Conservation (phyloP, 768 basidiomycete genomes). For the Boletellus ananiceps region DNA sequence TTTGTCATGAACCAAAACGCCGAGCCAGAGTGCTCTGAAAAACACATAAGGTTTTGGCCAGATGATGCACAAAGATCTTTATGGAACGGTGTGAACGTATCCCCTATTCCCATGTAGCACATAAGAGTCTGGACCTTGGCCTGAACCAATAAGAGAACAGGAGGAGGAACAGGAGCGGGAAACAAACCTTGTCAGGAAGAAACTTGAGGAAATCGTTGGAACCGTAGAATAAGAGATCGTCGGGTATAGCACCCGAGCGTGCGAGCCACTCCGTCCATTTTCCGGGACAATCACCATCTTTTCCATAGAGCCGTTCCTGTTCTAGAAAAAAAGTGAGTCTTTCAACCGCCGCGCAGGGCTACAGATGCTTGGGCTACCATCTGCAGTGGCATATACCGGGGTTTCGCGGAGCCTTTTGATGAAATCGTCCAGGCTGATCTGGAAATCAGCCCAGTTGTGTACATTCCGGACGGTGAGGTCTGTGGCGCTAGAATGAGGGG, state of each 20-base stretch:
- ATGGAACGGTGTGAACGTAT: conserved; percentile 81
- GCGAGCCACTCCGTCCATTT: conserved; percentile 63
- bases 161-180: neutral
- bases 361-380: conserved; percentile 31
- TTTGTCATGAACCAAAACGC: conserved; percentile 88
- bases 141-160: conserved; percentile 32
- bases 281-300: conserved; percentile 67
- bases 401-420: conserved; percentile 40
- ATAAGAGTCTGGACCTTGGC: conserved; percentile 70
- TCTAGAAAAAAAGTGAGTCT: conserved; percentile 35
- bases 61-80: conserved; percentile 83
- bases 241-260: conserved; percentile 44
- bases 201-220: conserved; percentile 54
- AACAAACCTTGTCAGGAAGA: conserved; percentile 49
- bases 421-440: conserved; percentile 50
- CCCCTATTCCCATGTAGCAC: conserved; percentile 80
- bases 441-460: conserved; percentile 49
- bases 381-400: conserved; percentile 32
- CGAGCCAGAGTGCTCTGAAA: conserved; percentile 64
- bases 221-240: conserved; percentile 47
- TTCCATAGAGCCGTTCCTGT: conserved; percentile 64
- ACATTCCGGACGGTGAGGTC: conserved; percentile 64
- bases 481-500: conserved; percentile 24
- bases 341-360: neutral
- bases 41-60: conserved; percentile 85